phyloP scores from a whole-genome alignment of 768 basidiomycete genomes.

The Serpula lacrymans region DNA sequence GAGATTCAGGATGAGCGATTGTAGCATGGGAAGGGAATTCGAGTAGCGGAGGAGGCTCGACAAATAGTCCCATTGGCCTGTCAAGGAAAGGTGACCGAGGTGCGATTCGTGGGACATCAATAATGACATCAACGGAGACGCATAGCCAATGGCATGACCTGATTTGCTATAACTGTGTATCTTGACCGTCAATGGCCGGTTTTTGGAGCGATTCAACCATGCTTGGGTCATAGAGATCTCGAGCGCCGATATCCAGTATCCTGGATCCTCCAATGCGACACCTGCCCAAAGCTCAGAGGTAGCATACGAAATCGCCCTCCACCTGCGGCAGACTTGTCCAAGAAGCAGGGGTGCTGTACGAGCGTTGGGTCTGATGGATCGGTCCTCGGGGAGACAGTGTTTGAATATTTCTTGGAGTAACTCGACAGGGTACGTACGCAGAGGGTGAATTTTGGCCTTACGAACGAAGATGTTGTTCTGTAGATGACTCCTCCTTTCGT shows the following conservation, averaged over 20 bases:
- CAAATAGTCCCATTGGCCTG: conserved; percentile 17
- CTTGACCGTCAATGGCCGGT: conserved; percentile 21
- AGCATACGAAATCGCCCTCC: conserved; percentile 23
- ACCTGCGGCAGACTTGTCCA: conserved; percentile 29
- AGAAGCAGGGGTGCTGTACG: conserved; percentile 28
- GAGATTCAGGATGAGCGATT: conserved; percentile 14
- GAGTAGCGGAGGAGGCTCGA: conserved; percentile 13
- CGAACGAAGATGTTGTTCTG: conserved; percentile 15
- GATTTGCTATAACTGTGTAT: conserved; percentile 3
- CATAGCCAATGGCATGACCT: neutral
- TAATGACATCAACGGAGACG: conserved; percentile 21
- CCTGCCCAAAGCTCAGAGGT: conserved; percentile 32
- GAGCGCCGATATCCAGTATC: conserved; percentile 24
- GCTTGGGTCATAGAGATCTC: conserved; percentile 20
- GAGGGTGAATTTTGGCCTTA: conserved; percentile 24
- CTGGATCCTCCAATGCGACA: conserved; percentile 23
- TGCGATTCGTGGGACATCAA: conserved; percentile 17
- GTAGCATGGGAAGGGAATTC: conserved; percentile 8
- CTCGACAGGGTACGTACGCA: conserved; percentile 28
- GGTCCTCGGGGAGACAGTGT: conserved; percentile 19
- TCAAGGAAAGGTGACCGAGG: conserved; percentile 14
- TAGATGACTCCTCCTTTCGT: conserved; percentile 14
- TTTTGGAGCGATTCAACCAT: conserved; percentile 18
- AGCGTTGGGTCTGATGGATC: conserved; percentile 18
- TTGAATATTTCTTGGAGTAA: conserved; percentile 29